A percentile compares a stretch with the other conserved stretches of the same genome.
These are phyloP conservation scores for Aureobasidium namibiae DNA, from an alignment of 2,329 filamentous ascomycete genomes.

Conservation along the genomic window DNA sequence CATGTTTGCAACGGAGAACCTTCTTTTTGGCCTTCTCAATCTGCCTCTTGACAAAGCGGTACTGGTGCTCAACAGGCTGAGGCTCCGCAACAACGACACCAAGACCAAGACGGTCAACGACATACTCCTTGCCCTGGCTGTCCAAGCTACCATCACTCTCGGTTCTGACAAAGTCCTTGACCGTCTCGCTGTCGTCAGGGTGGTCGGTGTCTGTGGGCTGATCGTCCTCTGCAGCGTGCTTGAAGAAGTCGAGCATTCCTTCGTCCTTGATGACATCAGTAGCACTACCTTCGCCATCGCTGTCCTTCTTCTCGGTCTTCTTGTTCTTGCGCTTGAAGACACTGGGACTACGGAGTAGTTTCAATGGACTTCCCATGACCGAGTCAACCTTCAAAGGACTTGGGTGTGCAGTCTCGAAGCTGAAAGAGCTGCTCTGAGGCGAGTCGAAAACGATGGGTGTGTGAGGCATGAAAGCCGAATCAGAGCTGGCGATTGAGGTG, in stretches of 20 bases:
- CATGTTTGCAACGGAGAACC: background rate
- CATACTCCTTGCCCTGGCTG: background rate
- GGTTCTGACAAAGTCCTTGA: background rate
- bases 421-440: background rate
- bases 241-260: background rate
- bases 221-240: background rate
- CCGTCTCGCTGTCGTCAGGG: background rate
- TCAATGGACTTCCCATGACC: background rate
- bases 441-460: background rate
- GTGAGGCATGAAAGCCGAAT: background rate
- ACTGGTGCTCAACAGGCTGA: background rate
- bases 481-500: background rate
- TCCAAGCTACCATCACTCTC: background rate
- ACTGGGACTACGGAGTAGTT: background rate
- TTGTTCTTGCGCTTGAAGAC: constrained; percentile 1
- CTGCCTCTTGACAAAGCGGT: background rate
- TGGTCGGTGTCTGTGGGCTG: background rate
- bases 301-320: background rate
- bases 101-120: background rate
- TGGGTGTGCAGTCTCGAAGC: background rate
- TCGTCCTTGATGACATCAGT: background rate
- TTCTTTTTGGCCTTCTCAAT: background rate
- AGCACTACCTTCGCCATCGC: background rate
- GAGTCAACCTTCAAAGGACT: background rate
- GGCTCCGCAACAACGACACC: background rate